phyloP scores from a whole-genome alignment of 352 stramenopile species.

The Pythium rishiriense region DNA sequence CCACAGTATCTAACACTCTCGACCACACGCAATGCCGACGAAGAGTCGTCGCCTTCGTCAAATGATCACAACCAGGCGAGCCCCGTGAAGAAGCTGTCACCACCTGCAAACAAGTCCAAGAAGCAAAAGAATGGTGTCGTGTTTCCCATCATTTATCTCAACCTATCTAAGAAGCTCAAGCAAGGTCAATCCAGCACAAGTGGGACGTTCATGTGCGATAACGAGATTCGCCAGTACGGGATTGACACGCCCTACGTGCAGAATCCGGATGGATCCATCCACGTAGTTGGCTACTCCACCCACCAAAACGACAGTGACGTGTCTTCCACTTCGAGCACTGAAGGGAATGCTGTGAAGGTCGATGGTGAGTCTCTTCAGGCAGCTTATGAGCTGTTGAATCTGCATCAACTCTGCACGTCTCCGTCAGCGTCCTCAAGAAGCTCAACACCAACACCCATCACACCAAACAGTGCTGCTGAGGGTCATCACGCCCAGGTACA shows the following conservation, averaged over 20 bases:
- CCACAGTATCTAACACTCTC: slow-evolving; percentile 66
- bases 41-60: slow-evolving; percentile 22
- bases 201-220: slow-evolving; percentile 8
- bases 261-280: slow-evolving; percentile 21
- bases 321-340: slow-evolving; percentile 19
- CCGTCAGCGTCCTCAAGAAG: slow-evolving; percentile 12
- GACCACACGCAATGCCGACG: slow-evolving; percentile 49
- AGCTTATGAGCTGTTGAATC: slow-evolving; percentile 66
- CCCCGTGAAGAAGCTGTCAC: slow-evolving; percentile 32
- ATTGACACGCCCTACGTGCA: slow-evolving; percentile 10
- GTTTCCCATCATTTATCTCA: slow-evolving; percentile 84
- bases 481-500: slow-evolving; percentile 7
- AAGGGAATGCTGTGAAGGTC: slow-evolving; percentile 40
- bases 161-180: slow-evolving; percentile 70
- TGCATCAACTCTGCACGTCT: slow-evolving; percentile 33
- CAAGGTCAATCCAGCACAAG: slow-evolving; percentile 12
- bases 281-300: slow-evolving; percentile 6
- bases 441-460: slow-evolving; percentile 13
- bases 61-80: slow-evolving; percentile 13
- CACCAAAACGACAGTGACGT: slow-evolving; percentile 22
- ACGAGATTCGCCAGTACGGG: slow-evolving; percentile 17
- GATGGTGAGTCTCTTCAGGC: slow-evolving; percentile 72
- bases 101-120: slow-evolving; percentile 42
- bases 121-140: slow-evolving; percentile 49
- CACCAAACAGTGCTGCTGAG: background rate